Percentiles rank a stretch among this genome's conserved stretches.
Evolutionary conservation across 108 stramenopile species (phyloP).

Genomic region (Cyclostephanos invisitatus): DNA sequence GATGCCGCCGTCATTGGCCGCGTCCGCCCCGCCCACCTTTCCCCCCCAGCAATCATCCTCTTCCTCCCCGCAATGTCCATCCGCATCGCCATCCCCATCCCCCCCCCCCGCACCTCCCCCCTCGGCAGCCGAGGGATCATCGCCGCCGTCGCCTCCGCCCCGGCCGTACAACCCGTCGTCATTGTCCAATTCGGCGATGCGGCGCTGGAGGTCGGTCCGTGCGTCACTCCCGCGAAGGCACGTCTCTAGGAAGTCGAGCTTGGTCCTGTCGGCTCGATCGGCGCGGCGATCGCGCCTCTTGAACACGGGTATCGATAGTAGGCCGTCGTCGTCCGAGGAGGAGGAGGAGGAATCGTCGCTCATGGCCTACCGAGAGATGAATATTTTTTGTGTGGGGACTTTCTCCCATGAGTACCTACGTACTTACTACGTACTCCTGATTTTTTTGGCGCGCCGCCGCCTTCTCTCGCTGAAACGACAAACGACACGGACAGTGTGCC

Average conservation of each 20-base stretch:
- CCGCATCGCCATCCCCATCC: neutral
- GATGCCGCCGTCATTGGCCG: neutral
- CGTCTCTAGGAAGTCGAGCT: constrained; percentile 36
- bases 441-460: too few species aligned
- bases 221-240: constrained; percentile 36
- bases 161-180: neutral
- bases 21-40: neutral
- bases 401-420: too few species aligned
- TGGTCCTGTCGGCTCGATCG: constrained; percentile 35
- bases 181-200: constrained; percentile 34
- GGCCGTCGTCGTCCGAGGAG: constrained; percentile 25
- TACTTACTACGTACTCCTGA: too few species aligned
- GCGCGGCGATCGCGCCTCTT: constrained; percentile 27
- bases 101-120: neutral
- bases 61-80: neutral
- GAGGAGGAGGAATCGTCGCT: constrained; percentile 26
- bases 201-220: constrained; percentile 36
- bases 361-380: neutral
- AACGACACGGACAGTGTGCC: too few species aligned
- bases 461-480: too few species aligned
- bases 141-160: neutral
- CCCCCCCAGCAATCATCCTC: neutral
- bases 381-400: too few species aligned
- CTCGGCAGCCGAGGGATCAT: neutral
- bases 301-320: constrained; percentile 19